Evolutionary conservation across 202 grass and related monocot species (phyloP).

Genomic region (Panicum hallii): DNA sequence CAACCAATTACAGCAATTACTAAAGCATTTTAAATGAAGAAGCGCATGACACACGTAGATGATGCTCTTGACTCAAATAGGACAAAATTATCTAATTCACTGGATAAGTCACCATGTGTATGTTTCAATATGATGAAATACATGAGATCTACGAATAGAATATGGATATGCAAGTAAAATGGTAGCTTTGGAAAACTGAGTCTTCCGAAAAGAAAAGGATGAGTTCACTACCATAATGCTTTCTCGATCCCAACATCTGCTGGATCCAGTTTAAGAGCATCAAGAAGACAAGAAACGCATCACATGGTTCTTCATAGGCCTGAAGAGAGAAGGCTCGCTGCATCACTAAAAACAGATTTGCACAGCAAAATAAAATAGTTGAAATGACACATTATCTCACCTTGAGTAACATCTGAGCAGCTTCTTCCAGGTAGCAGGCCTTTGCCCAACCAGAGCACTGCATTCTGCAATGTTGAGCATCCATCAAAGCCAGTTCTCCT

Average conservation of each 20-base stretch:
- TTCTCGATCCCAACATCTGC: constrained; percentile 30
- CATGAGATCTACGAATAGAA: neutral
- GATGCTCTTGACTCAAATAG: neutral
- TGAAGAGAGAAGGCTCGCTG: neutral
- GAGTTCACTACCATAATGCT: constrained; percentile 33
- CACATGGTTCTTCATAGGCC: constrained; percentile 52
- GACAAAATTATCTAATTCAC: neutral
- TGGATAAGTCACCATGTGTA: neutral
- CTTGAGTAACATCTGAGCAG: constrained; percentile 33
- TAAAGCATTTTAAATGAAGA: neutral
- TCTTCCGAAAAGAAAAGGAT: neutral
- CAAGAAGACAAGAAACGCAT: constrained; percentile 44
- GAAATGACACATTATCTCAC: neutral
- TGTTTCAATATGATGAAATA: neutral
- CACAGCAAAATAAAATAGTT: too few relatives aligned
- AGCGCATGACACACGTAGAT: neutral
- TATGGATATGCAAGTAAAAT: neutral
- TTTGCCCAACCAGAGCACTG: too few relatives aligned
- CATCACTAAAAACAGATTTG: constrained; percentile 10
- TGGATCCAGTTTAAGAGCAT: constrained; percentile 44
- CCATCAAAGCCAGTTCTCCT: too few relatives aligned
- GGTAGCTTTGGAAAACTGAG: neutral
- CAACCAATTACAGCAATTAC: neutral
- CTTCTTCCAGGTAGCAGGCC: neutral
- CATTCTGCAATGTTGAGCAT: too few relatives aligned